Evolutionary conservation across 495 filamentous ascomycete genomes (phyloP).

Genomic region (Terfezia boudieri): DNA sequence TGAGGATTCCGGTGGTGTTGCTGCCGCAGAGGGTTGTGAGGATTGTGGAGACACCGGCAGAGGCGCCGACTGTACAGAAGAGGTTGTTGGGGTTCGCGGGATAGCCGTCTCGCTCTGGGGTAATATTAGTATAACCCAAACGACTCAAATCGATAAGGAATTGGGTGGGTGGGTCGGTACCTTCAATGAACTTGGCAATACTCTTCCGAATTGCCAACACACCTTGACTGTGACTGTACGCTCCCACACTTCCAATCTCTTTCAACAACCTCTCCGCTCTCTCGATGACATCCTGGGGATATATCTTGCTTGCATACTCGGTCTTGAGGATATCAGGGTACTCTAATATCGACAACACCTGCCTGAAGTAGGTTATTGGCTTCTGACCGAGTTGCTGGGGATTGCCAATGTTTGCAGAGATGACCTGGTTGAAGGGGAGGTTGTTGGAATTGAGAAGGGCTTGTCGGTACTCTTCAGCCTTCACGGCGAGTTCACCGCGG

Average conservation of each 20-base stretch:
- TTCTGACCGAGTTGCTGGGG: constrained; percentile 97
- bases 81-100: constrained; percentile 53
- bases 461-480: constrained; percentile 70
- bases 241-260: constrained; percentile 74
- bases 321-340: constrained; percentile 66
- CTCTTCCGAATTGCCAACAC: constrained; percentile 64
- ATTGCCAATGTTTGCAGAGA: constrained; percentile 96
- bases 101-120: constrained; percentile 58
- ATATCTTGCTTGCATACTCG: constrained; percentile 28
- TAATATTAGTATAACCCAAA: constrained; percentile 1
- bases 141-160: not conserved
- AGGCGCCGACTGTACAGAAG: constrained; percentile 77
- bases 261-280: constrained; percentile 57
- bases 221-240: constrained; percentile 87
- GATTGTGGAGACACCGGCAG: constrained; percentile 80
- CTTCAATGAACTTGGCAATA: constrained; percentile 76
- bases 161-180: constrained; percentile 23
- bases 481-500: constrained; percentile 77
- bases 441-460: constrained; percentile 28
- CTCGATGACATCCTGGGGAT: constrained; percentile 52
- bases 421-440: constrained; percentile 72
- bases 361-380: constrained; percentile 95
- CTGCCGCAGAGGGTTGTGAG: constrained; percentile 68
- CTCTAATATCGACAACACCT: constrained; percentile 85
- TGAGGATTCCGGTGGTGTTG: constrained; percentile 62